Percentiles rank a stretch among this genome's conserved stretches.
Evolutionary conservation across 2,329 filamentous ascomycete species (phyloP).

Genomic region (Penicillium vulpinum): DNA sequence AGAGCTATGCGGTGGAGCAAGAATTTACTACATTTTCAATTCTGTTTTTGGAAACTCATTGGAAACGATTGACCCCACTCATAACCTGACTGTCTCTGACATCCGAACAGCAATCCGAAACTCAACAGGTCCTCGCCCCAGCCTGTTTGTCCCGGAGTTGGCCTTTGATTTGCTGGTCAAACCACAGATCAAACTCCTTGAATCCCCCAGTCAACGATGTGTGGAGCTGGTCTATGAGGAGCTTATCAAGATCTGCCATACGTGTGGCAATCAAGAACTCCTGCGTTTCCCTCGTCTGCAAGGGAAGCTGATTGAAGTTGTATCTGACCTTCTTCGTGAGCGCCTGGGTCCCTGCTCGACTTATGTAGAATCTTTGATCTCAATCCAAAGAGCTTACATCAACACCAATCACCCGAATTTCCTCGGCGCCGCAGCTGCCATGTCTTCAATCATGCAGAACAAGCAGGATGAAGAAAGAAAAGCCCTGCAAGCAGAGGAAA

Average conservation of each 20-base stretch:
- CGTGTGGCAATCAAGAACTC: slow-evolving; percentile 92
- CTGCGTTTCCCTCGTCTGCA: slow-evolving; percentile 89
- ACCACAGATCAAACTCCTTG: slow-evolving; percentile 95
- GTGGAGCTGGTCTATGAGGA: slow-evolving; percentile 98
- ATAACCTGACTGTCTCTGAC: slow-evolving; percentile 89
- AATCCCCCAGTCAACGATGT: slow-evolving; percentile 91
- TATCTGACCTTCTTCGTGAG: slow-evolving; percentile 91
- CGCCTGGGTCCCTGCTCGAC: slow-evolving; percentile 82
- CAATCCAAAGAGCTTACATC: slow-evolving; percentile 97
- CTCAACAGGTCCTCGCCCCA: slow-evolving; percentile 92
- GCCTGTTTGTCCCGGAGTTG: slow-evolving; percentile 94
- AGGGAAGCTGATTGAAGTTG: slow-evolving; percentile 95
- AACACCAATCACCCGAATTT: slow-evolving; percentile 99
- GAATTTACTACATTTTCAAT: slow-evolving; percentile 99
- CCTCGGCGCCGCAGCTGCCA: slow-evolving; percentile 90
- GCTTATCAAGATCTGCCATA: slow-evolving; percentile 98
- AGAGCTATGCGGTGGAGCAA: slow-evolving; percentile 88
- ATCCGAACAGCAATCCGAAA: slow-evolving; percentile 97
- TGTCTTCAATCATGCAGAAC: slow-evolving; percentile 93
- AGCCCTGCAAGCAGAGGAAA: slow-evolving; percentile 74
- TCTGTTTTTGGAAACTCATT: slow-evolving; percentile 96
- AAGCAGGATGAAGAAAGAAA: slow-evolving; percentile 94
- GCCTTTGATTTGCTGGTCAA: slow-evolving; percentile 97
- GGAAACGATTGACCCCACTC: slow-evolving; percentile 93
- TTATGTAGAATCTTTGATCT: slow-evolving; percentile 95